Evolutionary conservation across 106 monocot species (phyloP), one percentile per base, ranked within the genome.

Genomic region (Apostasia shenzhenica): DNA sequence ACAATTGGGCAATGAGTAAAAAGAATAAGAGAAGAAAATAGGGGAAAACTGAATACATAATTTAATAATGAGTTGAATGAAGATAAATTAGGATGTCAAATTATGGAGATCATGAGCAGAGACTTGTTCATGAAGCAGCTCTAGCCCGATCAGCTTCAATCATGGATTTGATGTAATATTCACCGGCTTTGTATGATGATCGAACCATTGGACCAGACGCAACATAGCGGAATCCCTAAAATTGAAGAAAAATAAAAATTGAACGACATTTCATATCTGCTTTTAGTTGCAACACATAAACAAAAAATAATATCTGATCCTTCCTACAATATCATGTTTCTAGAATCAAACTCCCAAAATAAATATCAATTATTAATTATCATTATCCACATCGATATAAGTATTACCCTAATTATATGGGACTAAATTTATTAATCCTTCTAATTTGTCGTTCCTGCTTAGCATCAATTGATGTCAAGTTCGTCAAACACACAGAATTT

Each of bases 151-250:
- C 75, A 75, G 75, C 67, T 48, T 75, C 75, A 44, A 75, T 67
- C 75, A 75, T 68, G 59, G 75, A 48, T 59, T 75, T 75, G 50
- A 75, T 75, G 52, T 75, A 75, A 60, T 67, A 75, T 48, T 75
- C 75, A 60, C 75, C 75, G 14, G 75, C 75, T 75, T 75, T 75
- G 56, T 75, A 75, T 14, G 75, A 75, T 5, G 75, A 75, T 42
- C 75, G 75, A 59, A 75, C 75, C 75, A 75, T 75, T 50, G 75
- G 75, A 39, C 75, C 75, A 41, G 75, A 75, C 9, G 75, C 75
- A 59, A 75, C 59, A 53, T 75, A 75, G 1, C 75, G 66, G 51
- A 75, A 75, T 67, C 75, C 75, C 75, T 75, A 50, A 50, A 50
- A 5, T 26, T 2, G 6, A 49, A 48, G 45, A 45, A 8, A 63